phyloP scores from a whole-genome alignment of 192 early-diverging fungal genomes.

The Funneliformis geosporum region DNA sequence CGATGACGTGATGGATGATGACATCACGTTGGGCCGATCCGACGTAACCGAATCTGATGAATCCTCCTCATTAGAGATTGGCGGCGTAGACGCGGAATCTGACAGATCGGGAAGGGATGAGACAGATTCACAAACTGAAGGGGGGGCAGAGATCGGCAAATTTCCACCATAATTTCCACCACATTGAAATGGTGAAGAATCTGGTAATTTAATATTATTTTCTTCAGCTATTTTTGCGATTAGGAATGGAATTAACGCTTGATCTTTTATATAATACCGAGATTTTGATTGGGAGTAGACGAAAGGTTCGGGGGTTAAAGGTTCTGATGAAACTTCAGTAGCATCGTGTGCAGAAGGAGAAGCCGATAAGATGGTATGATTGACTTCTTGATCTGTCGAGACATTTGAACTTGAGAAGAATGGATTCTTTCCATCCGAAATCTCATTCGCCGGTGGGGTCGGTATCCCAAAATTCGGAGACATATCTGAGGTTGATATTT shows the following conservation, averaged over 20 bases:
- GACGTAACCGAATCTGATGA: background rate
- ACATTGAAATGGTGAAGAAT: background rate
- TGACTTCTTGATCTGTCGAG: background rate
- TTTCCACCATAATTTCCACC: background rate
- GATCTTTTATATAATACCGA: background rate
- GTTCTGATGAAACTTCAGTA: background rate
- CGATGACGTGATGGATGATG: background rate
- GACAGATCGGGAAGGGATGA: background rate
- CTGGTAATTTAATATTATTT: constrained; percentile 5
- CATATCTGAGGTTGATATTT: background rate
- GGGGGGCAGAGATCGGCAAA: background rate
- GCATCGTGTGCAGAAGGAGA: background rate
- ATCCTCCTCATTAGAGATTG: background rate
- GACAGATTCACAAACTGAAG: background rate
- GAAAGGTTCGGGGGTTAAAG: background rate
- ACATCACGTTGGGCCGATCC: background rate
- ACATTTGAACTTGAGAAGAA: background rate
- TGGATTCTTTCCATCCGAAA: background rate
- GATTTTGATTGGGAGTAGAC: background rate
- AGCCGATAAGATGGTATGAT: background rate
- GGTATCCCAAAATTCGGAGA: constrained; percentile 19
- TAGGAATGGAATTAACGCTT: background rate
- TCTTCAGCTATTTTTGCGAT: background rate
- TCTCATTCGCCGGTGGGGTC: constrained; percentile 8
- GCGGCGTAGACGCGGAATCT: background rate